Evolutionary conservation across 208 protist species (phyloP).

Genomic region (Leishmania martiniquensis): DNA sequence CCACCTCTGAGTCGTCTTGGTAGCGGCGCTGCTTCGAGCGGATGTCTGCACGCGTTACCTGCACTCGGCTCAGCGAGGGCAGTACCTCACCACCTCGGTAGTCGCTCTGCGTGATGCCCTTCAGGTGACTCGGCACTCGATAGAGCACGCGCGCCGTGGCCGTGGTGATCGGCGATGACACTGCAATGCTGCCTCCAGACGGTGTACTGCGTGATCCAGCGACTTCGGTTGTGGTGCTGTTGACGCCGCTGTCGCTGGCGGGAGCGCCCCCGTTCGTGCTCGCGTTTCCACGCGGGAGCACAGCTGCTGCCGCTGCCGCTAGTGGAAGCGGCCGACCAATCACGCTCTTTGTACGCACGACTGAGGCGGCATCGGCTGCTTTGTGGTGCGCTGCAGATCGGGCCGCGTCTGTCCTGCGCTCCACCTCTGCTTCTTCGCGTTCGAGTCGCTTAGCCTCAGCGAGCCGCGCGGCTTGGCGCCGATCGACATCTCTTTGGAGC

Average conservation of each 20-base stretch:
- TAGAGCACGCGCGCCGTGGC: constrained; percentile 25
- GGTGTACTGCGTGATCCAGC: background rate
- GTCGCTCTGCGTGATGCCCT: constrained; percentile 36
- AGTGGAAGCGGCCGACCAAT: constrained; percentile 1
- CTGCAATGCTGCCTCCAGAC: background rate
- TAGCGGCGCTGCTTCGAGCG: constrained; percentile 59
- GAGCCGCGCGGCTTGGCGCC: constrained; percentile 35
- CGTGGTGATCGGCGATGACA: background rate
- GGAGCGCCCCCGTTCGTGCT: background rate
- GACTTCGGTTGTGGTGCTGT: background rate
- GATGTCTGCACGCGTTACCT: constrained; percentile 61
- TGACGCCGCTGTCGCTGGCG: background rate
- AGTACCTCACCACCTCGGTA: constrained; percentile 70
- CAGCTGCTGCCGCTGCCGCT: background rate
- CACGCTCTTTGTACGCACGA: background rate
- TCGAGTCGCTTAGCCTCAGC: constrained; percentile 32
- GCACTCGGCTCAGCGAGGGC: constrained; percentile 66
- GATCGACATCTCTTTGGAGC: constrained; percentile 48
- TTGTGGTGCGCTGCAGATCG: constrained; percentile 2
- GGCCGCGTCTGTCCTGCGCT: constrained; percentile 2
- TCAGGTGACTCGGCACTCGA: constrained; percentile 23
- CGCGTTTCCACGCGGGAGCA: background rate
- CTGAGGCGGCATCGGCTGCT: background rate
- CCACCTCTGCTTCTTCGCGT: constrained; percentile 11
- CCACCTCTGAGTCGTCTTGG: constrained; percentile 63